Evolutionary conservation across 208 protist species (phyloP).

Genomic region (Kentomonas sorsogonicus): DNA sequence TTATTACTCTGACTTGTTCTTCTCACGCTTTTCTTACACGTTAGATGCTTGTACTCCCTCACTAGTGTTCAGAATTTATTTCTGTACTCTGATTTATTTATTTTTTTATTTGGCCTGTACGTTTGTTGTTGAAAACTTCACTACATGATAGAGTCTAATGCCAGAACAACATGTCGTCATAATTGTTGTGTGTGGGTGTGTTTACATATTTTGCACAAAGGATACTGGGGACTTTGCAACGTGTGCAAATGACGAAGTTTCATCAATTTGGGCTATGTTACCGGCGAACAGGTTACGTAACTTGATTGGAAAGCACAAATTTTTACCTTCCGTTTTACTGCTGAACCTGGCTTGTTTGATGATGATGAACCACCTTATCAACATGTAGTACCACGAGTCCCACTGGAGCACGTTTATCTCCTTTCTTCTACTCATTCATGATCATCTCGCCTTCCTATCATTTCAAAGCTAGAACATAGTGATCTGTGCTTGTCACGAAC

Average conservation of each 20-base stretch:
- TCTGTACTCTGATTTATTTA: neutral
- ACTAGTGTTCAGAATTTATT: neutral
- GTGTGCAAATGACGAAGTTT: neutral
- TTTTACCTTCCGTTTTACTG: neutral
- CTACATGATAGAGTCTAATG: too few relatives aligned
- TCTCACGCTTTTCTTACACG: too few relatives aligned
- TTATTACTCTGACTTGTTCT: too few relatives aligned
- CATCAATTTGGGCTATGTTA: neutral
- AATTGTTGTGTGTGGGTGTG: too few relatives aligned
- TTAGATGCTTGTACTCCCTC: neutral
- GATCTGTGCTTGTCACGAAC: too few relatives aligned
- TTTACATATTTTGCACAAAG: too few relatives aligned
- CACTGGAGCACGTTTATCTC: neutral
- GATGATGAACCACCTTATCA: neutral
- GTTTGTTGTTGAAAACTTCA: too few relatives aligned
- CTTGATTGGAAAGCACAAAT: neutral
- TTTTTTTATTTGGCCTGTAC: constrained; percentile 1
- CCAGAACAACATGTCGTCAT: too few relatives aligned
- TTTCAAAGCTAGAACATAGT: neutral
- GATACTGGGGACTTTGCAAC: too few relatives aligned
- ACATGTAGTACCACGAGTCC: neutral
- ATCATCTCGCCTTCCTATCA: constrained; percentile 4
- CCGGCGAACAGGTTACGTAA: too few relatives aligned
- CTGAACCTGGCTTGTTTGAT: neutral
- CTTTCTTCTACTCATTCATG: constrained; percentile 12